Percentiles rank a stretch among this genome's conserved stretches.
phyloP scores from a whole-genome alignment of 805 yeast genomes.

The Teunomyces pallodes region DNA sequence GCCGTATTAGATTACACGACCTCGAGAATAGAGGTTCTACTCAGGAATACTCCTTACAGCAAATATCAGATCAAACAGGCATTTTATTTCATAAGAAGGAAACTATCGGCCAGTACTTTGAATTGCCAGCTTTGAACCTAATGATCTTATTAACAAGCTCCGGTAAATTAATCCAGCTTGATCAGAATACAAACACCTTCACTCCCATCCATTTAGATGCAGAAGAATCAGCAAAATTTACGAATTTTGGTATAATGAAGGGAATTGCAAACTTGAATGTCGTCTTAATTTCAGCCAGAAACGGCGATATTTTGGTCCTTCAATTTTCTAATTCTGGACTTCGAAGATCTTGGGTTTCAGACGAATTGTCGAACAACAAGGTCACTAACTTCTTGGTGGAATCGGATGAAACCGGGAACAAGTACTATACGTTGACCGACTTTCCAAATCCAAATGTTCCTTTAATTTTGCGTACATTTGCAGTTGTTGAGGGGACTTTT shows the following conservation, averaged over 20 bases:
- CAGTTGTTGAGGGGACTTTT: conserved; percentile 15
- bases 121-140: conserved; percentile 40
- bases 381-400: conserved; percentile 47
- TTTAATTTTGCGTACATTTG: conserved; percentile 42
- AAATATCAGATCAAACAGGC: conserved; percentile 28
- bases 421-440: conserved; percentile 48
- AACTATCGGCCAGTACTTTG: conserved; percentile 58
- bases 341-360: conserved; percentile 23
- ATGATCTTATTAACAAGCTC: conserved; percentile 54
- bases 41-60: conserved; percentile 24
- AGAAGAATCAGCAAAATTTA: conserved; percentile 19
- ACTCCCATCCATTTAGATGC: background rate
- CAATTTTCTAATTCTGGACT: conserved; percentile 24
- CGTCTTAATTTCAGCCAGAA: conserved; percentile 23
- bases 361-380: conserved; percentile 34
- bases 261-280: conserved; percentile 35
- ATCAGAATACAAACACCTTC: conserved; percentile 11
- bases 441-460: conserved; percentile 67
- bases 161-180: conserved; percentile 48
- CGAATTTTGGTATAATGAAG: conserved; percentile 42
- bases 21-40: conserved; percentile 22
- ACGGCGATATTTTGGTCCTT: conserved; percentile 45
- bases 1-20: conserved; percentile 67
- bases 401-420: conserved; percentile 13
- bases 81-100: conserved; percentile 45